These are phyloP conservation scores for Arachis monticola DNA, from an alignment of 331 rosid genomes.

Conservation along the genomic window DNA sequence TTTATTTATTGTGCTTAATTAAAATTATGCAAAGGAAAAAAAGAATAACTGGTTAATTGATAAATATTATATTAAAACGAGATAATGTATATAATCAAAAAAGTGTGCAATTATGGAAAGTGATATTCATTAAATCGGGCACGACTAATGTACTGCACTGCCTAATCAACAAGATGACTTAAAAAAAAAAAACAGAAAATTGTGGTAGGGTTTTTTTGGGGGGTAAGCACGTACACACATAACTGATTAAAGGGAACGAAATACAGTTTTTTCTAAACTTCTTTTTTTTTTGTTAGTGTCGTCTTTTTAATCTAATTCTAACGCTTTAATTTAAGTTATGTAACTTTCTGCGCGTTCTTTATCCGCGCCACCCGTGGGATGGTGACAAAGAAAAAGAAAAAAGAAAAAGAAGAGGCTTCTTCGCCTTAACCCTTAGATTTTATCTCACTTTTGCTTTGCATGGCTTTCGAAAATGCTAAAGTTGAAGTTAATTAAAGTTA, in stretches of 20 bases:
- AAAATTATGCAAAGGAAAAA: too few species aligned
- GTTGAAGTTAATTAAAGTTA: background rate
- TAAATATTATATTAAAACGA: too few species aligned
- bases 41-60: too few species aligned
- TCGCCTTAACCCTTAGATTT: slow-evolving; percentile 18
- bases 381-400: slow-evolving; percentile 31
- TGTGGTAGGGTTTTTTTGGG: too few species aligned
- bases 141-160: too few species aligned
- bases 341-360: slow-evolving; percentile 45
- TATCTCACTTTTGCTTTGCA: slow-evolving; percentile 40
- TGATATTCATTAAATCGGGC: too few species aligned
- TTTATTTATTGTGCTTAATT: too few species aligned
- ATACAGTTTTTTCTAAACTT: background rate
- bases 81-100: too few species aligned
- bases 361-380: slow-evolving; percentile 41
- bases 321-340: slow-evolving; percentile 16
- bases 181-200: too few species aligned
- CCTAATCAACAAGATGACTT: too few species aligned
- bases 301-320: background rate
- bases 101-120: too few species aligned
- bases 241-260: background rate
- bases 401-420: slow-evolving; percentile 6
- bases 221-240: too few species aligned
- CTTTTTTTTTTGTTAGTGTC: slow-evolving; percentile 21
- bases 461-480: slow-evolving; percentile 35